These are phyloP conservation scores for Pseudopyricularia cyperi DNA, from an alignment of 2,329 filamentous ascomycete species.

Conservation along the genomic window DNA sequence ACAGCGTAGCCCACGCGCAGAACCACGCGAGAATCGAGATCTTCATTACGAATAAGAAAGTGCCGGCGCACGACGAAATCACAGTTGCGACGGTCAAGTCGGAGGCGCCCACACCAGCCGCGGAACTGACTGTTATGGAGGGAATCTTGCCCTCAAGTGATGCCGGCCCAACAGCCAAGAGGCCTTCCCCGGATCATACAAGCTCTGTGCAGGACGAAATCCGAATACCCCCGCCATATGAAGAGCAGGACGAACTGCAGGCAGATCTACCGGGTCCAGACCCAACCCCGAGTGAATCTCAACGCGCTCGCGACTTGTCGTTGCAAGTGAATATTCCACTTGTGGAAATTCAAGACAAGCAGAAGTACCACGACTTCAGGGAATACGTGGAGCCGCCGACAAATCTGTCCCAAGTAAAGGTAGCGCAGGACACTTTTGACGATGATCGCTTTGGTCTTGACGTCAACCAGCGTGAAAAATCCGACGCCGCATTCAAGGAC, in stretches of 20 bases:
- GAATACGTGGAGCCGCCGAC: slow-evolving; percentile 28
- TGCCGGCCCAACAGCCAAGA: background rate
- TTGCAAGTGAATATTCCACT: background rate
- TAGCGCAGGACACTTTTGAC: slow-evolving; percentile 34
- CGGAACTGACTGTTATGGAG: background rate
- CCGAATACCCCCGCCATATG: background rate
- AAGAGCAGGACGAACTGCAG: background rate
- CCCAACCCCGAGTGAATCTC: background rate
- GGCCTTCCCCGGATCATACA: background rate
- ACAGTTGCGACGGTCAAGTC: background rate
- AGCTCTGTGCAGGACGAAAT: background rate
- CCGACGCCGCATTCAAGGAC: slow-evolving; percentile 58
- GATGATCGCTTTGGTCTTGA: slow-evolving; percentile 46
- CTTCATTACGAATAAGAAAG: slow-evolving; percentile 31
- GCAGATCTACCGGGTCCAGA: background rate
- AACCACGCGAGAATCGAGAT: slow-evolving; percentile 32
- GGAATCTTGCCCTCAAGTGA: background rate
- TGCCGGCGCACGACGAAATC: slow-evolving; percentile 3
- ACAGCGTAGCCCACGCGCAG: slow-evolving; percentile 17
- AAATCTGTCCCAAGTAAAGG: slow-evolving; percentile 38
- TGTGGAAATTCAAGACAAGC: slow-evolving; percentile 18
- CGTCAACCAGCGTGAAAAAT: slow-evolving; percentile 70
- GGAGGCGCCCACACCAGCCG: background rate
- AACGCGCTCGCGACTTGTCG: background rate
- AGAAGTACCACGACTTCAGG: slow-evolving; percentile 37